Conservation (phyloP, 164 flowering plant genomes). For the Aristolochia contorta region DNA sequence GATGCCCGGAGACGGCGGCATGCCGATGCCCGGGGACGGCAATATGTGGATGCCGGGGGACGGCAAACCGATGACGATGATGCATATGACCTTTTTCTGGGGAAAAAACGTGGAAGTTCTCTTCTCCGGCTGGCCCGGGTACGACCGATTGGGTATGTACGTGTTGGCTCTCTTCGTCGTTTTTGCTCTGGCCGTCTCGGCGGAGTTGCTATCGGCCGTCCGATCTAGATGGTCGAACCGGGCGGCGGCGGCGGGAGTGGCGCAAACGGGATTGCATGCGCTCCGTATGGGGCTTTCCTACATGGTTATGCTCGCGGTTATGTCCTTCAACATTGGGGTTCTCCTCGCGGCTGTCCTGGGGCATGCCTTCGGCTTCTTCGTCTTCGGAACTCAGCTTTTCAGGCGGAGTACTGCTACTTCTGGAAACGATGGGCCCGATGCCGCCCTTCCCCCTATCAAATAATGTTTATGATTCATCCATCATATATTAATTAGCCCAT, state of each 20-base stretch:
- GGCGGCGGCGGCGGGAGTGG: slow-evolving; percentile 8
- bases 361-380: slow-evolving; percentile 20
- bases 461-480: slow-evolving; percentile 3
- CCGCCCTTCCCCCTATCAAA: slow-evolving; percentile 4
- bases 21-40: too few relatives aligned
- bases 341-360: slow-evolving; percentile 22
- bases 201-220: slow-evolving; percentile 27
- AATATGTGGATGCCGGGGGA: background rate
- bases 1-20: too few relatives aligned
- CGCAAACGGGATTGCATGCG: slow-evolving; percentile 16
- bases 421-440: background rate
- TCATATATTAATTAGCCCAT: too few relatives aligned
- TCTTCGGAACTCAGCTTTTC: slow-evolving; percentile 13
- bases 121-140: slow-evolving; percentile 38
- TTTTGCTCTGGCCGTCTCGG: slow-evolving; percentile 17
- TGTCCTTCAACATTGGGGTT: slow-evolving; percentile 27
- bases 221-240: slow-evolving; percentile 4
- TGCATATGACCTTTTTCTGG: slow-evolving; percentile 46
- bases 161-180: slow-evolving; percentile 24
- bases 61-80: slow-evolving; percentile 5
- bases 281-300: slow-evolving; percentile 25
- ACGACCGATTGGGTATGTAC: slow-evolving; percentile 26
- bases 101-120: slow-evolving; percentile 27
- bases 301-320: slow-evolving; percentile 31
- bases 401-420: background rate